Conservation (phyloP, 179 eudicot species). For the Corrigiola litoralis region DNA sequence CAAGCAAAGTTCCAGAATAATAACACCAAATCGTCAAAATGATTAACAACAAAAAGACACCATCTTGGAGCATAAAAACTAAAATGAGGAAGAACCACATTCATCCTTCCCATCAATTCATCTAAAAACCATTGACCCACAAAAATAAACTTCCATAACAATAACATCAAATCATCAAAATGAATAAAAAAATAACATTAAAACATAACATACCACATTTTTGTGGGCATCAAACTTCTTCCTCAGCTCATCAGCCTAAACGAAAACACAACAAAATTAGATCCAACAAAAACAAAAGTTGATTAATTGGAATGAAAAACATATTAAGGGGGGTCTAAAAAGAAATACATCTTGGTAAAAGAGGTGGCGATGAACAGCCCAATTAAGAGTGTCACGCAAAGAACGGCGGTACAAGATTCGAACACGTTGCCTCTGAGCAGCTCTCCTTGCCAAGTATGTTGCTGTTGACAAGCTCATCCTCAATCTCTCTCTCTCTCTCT, state of each 20-base stretch:
- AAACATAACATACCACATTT: conserved; percentile 46
- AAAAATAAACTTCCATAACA: neutral
- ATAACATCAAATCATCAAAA: neutral
- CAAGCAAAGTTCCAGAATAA: too few relatives aligned
- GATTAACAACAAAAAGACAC: neutral
- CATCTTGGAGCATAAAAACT: neutral
- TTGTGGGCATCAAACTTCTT: conserved; percentile 78
- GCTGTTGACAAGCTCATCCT: conserved; percentile 50
- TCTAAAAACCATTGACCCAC: neutral
- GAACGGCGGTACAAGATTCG: conserved; percentile 67
- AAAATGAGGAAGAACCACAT: neutral
- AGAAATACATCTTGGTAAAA: conserved; percentile 67
- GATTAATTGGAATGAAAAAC: neutral
- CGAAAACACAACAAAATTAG: conserved; percentile 15
- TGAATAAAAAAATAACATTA: neutral
- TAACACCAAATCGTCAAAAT: neutral
- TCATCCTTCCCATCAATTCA: neutral
- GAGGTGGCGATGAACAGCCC: conserved; percentile 96
- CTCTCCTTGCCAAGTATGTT: conserved; percentile 72
- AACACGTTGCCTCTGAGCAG: conserved; percentile 80
- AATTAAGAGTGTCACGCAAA: conserved; percentile 80
- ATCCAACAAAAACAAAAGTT: conserved; percentile 3
- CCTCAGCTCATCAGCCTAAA: conserved; percentile 81
- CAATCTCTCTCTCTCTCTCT: conserved; percentile 16
- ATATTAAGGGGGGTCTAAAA: neutral